A percentile compares a stretch with the other conserved stretches of the same genome.
These are phyloP conservation scores for Candida freyschussii DNA, from an alignment of 1,139 yeast genomes.

Conservation along the genomic window DNA sequence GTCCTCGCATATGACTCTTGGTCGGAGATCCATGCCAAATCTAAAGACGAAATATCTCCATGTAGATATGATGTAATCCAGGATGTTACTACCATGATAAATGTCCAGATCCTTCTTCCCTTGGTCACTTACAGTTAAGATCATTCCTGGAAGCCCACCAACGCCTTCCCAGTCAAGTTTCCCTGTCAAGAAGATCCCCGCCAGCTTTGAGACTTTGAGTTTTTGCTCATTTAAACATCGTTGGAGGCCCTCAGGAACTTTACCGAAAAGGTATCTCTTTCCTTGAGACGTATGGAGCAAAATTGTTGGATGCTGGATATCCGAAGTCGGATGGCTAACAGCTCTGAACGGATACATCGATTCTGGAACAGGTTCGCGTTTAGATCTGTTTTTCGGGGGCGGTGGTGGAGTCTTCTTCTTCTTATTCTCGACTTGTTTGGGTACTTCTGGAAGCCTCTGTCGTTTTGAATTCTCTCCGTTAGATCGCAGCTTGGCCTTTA, in stretches of 20 bases:
- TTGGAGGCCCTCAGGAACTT: constrained; percentile 82
- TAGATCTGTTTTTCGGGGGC: constrained; percentile 1
- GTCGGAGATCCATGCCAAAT: constrained; percentile 58
- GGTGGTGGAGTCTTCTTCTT: neutral
- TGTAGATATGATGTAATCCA: constrained; percentile 58
- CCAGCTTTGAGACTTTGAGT: constrained; percentile 48
- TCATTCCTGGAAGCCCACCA: constrained; percentile 88
- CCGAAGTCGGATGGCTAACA: constrained; percentile 55
- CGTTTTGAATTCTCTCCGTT: neutral
- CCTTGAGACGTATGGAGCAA: constrained; percentile 49
- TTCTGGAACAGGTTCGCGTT: constrained; percentile 8
- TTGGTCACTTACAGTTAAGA: constrained; percentile 80
- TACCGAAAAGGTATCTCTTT: constrained; percentile 68
- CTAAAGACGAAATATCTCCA: constrained; percentile 92
- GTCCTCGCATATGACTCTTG: constrained; percentile 36
- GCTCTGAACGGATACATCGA: constrained; percentile 32
- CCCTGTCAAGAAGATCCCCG: constrained; percentile 74
- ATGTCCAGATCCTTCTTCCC: constrained; percentile 49
- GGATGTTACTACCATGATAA: constrained; percentile 39
- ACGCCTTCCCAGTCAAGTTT: constrained; percentile 63
- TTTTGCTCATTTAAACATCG: constrained; percentile 56
- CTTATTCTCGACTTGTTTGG: neutral
- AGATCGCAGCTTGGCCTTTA: no score
- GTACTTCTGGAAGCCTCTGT: no score
- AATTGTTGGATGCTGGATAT: constrained; percentile 55